Evolutionary conservation across 495 filamentous ascomycete species (phyloP).

Genomic region (Massariosphaeria phaeospora): DNA sequence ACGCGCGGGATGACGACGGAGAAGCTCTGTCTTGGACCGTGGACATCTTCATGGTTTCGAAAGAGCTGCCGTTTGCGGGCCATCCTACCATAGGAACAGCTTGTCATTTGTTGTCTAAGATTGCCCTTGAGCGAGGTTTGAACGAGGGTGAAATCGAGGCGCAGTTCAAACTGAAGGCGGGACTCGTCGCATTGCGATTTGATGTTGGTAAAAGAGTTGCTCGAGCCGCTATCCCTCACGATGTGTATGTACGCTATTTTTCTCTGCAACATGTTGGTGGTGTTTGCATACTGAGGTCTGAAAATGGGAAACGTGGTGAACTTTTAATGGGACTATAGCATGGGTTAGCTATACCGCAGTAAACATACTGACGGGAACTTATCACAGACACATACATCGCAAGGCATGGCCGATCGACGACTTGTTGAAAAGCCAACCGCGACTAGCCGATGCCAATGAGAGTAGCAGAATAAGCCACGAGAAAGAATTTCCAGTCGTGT

Average conservation of each 20-base stretch:
- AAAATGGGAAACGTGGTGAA: too few species aligned
- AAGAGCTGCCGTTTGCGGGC: slow-evolving; percentile 70
- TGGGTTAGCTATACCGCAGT: too few species aligned
- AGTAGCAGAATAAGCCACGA: slow-evolving; percentile 35
- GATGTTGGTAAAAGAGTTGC: slow-evolving; percentile 42
- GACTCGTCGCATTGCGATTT: slow-evolving; percentile 50
- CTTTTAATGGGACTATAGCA: too few species aligned
- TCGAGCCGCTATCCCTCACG: slow-evolving; percentile 58
- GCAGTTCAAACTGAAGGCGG: slow-evolving; percentile 54
- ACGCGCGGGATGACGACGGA: slow-evolving; percentile 38
- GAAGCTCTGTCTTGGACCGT: slow-evolving; percentile 42
- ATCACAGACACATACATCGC: slow-evolving; percentile 50
- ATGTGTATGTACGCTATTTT: slow-evolving; percentile 38
- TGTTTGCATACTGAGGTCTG: too few species aligned
- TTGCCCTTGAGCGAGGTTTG: background rate
- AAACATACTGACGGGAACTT: too few species aligned
- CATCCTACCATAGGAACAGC: slow-evolving; percentile 74
- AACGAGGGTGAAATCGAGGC: slow-evolving; percentile 16
- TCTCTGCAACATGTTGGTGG: too few species aligned
- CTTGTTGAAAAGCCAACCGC: slow-evolving; percentile 36
- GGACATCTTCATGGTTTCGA: slow-evolving; percentile 63
- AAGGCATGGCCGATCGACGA: slow-evolving; percentile 34
- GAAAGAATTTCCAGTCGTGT: slow-evolving; percentile 49
- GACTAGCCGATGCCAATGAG: slow-evolving; percentile 25
- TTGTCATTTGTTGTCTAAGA: slow-evolving; percentile 18